Percentiles rank a stretch among this genome's conserved stretches.
These are phyloP conservation scores for Fusarium dimerum DNA, from an alignment of 2,329 filamentous ascomycete species.

Conservation along the genomic window DNA sequence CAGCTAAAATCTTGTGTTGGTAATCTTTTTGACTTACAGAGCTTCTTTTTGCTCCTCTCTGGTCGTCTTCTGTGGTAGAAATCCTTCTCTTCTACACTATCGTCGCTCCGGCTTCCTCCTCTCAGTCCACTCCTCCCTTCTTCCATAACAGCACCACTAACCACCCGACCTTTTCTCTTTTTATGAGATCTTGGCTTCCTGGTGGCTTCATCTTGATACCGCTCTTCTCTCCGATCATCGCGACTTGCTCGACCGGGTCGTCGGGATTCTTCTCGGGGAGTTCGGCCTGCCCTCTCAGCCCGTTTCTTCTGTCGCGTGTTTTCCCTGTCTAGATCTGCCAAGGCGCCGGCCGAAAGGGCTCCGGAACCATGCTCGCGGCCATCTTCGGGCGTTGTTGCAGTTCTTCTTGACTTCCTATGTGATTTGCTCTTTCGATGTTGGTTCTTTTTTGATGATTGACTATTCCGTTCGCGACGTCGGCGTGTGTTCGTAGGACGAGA, in stretches of 20 bases:
- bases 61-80: constrained; percentile 44
- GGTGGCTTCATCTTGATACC: constrained; percentile 15
- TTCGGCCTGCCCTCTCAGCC: constrained; percentile 17
- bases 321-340: constrained; percentile 66
- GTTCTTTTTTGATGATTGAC: constrained; percentile 34
- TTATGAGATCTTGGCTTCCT: constrained; percentile 38
- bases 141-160: constrained; percentile 69
- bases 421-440: constrained; percentile 40
- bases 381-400: constrained; percentile 37
- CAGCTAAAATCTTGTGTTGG: constrained; percentile 7
- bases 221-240: constrained; percentile 24
- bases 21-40: constrained; percentile 48
- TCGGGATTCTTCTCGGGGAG: constrained; percentile 32
- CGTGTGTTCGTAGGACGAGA: constrained; percentile 33
- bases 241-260: constrained; percentile 25
- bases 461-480: constrained; percentile 27
- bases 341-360: constrained; percentile 52
- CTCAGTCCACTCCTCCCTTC: constrained; percentile 56
- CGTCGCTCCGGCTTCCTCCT: constrained; percentile 43
- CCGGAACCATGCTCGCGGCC: constrained; percentile 30
- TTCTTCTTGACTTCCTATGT: constrained; percentile 28
- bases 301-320: constrained; percentile 52
- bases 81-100: constrained; percentile 53
- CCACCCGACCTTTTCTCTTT: constrained; percentile 60
- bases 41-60: constrained; percentile 59